Conservation (phyloP, 192 early-diverging fungal genomes). For the Coemansia sp. region DNA sequence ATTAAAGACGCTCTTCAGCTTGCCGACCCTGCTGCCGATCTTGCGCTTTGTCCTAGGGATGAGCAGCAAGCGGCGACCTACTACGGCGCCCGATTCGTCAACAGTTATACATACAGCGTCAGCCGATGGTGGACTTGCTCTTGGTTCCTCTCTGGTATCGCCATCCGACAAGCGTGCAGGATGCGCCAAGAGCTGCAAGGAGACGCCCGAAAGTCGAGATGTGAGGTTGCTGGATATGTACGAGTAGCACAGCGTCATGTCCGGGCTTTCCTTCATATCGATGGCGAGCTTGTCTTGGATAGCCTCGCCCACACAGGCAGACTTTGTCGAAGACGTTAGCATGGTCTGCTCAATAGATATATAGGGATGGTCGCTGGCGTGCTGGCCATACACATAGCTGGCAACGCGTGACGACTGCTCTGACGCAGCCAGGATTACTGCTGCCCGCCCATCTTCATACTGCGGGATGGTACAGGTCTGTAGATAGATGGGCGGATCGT, state of each 20-base stretch:
- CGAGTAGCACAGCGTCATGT: constrained; percentile 16
- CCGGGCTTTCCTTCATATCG: constrained; percentile 23
- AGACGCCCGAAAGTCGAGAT: constrained; percentile 17
- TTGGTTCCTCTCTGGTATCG: neutral
- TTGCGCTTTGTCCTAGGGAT: neutral
- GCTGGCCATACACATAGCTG: constrained; percentile 32
- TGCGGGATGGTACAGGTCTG: constrained; percentile 14
- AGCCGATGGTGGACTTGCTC: neutral
- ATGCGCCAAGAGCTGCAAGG: constrained; percentile 6
- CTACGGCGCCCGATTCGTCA: constrained; percentile 28
- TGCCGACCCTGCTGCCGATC: neutral
- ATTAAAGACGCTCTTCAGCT: constrained; percentile 1
- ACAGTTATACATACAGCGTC: constrained; percentile 23
- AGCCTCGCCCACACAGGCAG: constrained; percentile 2
- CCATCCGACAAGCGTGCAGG: neutral
- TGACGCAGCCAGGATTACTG: constrained; percentile 22
- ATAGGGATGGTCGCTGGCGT: constrained; percentile 25
- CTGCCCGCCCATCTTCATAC: constrained; percentile 13
- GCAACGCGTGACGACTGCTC: constrained; percentile 15
- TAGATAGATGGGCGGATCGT: constrained; percentile 29
- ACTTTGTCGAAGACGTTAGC: constrained; percentile 16
- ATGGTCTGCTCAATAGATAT: constrained; percentile 26
- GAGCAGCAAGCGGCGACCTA: constrained; percentile 14
- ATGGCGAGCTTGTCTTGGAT: constrained; percentile 34
- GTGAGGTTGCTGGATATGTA: constrained; percentile 18